phyloP scores from a whole-genome alignment of 352 stramenopile species.

The Phytophthora ohioensis region DNA sequence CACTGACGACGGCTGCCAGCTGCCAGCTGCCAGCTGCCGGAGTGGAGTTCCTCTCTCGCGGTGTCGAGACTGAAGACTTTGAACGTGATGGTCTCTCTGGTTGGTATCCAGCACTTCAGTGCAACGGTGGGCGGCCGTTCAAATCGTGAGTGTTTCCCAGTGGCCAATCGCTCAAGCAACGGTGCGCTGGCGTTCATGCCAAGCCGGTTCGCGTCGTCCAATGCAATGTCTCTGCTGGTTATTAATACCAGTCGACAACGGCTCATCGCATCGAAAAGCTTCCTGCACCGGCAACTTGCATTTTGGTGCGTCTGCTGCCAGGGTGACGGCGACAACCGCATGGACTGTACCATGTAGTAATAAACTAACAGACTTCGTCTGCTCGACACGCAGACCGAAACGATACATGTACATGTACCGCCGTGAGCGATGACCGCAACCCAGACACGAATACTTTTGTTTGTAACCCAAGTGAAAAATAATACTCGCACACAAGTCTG shows the following conservation, averaged over 20 bases:
- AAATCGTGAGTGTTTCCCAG: conserved; percentile 29
- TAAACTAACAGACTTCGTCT: background rate
- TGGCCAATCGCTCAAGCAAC: conserved; percentile 29
- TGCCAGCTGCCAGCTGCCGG: conserved; percentile 29
- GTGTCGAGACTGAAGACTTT: conserved; percentile 26
- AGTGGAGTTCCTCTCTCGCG: conserved; percentile 23
- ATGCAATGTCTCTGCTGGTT: conserved; percentile 29
- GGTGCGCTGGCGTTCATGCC: conserved; percentile 19
- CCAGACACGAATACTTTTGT: background rate
- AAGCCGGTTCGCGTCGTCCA: conserved; percentile 39
- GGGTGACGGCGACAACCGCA: conserved; percentile 9
- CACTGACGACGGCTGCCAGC: conserved; percentile 31
- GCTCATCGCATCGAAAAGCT: conserved; percentile 17
- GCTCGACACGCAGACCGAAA: too few relatives aligned
- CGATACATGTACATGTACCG: background rate
- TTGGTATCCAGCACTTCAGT: conserved; percentile 22
- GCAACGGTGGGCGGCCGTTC: conserved; percentile 14
- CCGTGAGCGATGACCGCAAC: background rate
- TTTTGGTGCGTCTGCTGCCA: conserved; percentile 20
- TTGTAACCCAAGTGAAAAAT: conserved; percentile 1
- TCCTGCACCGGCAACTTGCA: conserved; percentile 5
- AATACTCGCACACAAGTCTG: background rate
- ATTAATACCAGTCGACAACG: background rate
- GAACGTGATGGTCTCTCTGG: conserved; percentile 18
- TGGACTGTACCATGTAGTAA: conserved; percentile 11